Base-by-base conservation (phyloP, 345 rosid genomes). In the Camelina neglecta region DNA sequence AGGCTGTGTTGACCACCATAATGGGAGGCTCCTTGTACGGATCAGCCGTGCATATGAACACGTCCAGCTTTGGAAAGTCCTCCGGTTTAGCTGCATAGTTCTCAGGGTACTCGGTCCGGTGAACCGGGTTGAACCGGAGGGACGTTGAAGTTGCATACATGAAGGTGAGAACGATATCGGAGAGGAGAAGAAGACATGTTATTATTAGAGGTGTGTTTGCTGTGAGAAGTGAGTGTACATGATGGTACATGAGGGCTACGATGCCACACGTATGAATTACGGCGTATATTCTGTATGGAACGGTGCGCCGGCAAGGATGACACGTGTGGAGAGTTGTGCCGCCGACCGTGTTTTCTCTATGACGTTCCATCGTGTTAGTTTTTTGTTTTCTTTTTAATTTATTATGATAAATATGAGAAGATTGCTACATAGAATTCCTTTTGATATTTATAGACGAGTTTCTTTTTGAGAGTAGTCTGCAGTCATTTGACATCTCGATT, bases 1-100 rank as follows among this genome's bases (percentile, higher is more conserved):
- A 78, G 7, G 85, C 90, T 1, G 98, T 89, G 85, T 86, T 91
- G 57, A 82, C 93, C 45, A 86, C 91, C 50, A 75, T 78, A 7
- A 87, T 64, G 0, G 98, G 98, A 7, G 97, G 98, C 76, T 93
- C 98, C 78, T 87, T 93, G 81, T 79, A 85, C 0, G 98, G 98
- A 79, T 91, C 97, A 33, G 98, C 96, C 11, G 98, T 91, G 88
- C 97, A 93, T 49, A 93, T 72, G 61, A 91, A 88, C 76, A 93
- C 83, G 38, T 93, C 98, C 39, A 93, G 6, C 11, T 65, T 83
- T 0, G 96, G 97, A 16, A 76, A 83, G 1, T 84, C 87, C 6
- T 86, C 86, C 7, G 74, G 66, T n/a, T 71, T 49, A 41, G 71
- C 68, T 36, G 76, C 41, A 1, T 84, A 84, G 64, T 76, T 80